Evolutionary conservation across 2,329 filamentous ascomycete genomes (phyloP), one percentile per base, ranked within the genome.

Genomic region (Eurotiales sp.): DNA sequence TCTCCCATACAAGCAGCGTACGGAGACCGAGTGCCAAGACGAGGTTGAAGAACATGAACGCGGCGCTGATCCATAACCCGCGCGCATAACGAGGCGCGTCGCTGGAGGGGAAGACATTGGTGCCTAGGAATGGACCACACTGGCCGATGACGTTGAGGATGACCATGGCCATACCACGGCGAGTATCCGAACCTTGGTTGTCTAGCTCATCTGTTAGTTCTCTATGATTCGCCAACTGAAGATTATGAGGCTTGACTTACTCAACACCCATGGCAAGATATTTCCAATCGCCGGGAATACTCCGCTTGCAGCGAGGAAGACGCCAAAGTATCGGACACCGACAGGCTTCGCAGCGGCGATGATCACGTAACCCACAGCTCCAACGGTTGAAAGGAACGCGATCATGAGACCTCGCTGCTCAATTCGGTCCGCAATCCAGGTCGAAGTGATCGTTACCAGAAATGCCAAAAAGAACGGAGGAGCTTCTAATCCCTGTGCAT

Each of bases 391-490:
- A 8, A 86, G 74, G 4, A 68, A 57, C 3, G 77, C 70, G 55
- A 88, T 79, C 58, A 81, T 77, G 40, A 81, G 62, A 1, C 84
- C 84, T 37, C 86, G 82, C 63, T 87, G 84, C 55, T 80, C 78
- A 1, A 78, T 75, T 12, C 75, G 76, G 69, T 89, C 86, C n/a
- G 85, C 84, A 30, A 87, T 64, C 64, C 76, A 86, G 4, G 83
- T 83, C 1, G 80, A 80, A 8, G 62, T 59, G 53, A 89, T 77
- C 40, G 82, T 85, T 19, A 83, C 68, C 11, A 86, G 58, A 62
- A 86, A 88, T 1, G 84, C 78, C 14, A 86, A 66, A 58, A 89
- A 81, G 65, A 86, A 88, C 0, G 86, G 85, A 1, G 86, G 86
- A 0, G 85, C 85, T 0, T 84, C 85, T 11, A 90, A 76, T 1